Conservation (phyloP, 306 rosid species). For the Lathyrus sativus region DNA sequence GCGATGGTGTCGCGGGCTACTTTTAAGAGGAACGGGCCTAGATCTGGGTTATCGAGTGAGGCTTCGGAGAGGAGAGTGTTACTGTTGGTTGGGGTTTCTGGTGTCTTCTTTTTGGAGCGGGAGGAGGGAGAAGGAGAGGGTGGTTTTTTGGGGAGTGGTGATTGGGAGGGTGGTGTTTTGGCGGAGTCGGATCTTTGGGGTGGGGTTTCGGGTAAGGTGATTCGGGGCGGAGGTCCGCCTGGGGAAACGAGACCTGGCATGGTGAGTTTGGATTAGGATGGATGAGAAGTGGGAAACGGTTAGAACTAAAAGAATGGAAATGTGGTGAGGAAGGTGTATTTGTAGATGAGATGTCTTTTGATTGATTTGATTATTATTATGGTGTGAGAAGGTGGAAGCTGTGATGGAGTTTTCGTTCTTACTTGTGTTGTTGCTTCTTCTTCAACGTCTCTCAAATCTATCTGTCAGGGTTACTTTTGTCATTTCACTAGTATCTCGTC, state of each 20-base stretch:
- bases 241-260: constrained; percentile 96
- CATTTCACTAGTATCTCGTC: background rate
- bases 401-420: constrained; percentile 1
- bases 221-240: constrained; percentile 59
- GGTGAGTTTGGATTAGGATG: background rate
- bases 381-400: background rate
- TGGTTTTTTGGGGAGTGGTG: constrained; percentile 64
- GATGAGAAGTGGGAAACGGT: background rate
- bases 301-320: background rate
- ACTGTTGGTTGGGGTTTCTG: constrained; percentile 54
- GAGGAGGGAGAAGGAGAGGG: constrained; percentile 85
- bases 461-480: background rate
- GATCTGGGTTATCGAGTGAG: constrained; percentile 97
- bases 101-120: constrained; percentile 70
- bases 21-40: constrained; percentile 92
- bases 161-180: constrained; percentile 79
- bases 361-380: background rate
- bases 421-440: background rate
- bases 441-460: background rate
- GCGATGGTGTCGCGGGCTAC: constrained; percentile 91
- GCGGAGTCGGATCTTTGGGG: constrained; percentile 59
- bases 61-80: constrained; percentile 55
- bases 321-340: background rate
- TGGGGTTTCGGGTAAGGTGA: constrained; percentile 59
- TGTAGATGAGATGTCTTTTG: constrained; percentile 1